These are phyloP conservation scores for Amauroascus niger DNA, from an alignment of 2,329 filamentous ascomycete genomes.

Conservation along the genomic window DNA sequence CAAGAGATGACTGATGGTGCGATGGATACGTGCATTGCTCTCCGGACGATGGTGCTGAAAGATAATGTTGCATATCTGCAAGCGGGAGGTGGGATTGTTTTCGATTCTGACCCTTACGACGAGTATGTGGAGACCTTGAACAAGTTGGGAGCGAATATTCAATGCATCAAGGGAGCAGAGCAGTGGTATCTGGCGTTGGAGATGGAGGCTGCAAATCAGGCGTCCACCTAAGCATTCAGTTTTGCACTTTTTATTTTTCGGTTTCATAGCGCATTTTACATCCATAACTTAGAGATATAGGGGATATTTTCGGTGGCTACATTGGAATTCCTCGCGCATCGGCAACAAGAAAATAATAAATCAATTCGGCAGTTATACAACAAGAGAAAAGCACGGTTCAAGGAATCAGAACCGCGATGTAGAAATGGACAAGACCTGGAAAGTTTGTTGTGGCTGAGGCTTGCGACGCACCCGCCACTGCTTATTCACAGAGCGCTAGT, in stretches of 20 bases:
- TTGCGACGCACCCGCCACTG: neutral
- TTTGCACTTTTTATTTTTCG: constrained; percentile 1
- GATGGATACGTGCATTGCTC: constrained; percentile 78
- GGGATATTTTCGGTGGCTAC: neutral
- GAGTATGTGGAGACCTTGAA: constrained; percentile 97
- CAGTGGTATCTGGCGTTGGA: constrained; percentile 48
- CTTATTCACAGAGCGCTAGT: neutral
- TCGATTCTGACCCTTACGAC: constrained; percentile 80
- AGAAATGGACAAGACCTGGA: no score
- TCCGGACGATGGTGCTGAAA: constrained; percentile 91
- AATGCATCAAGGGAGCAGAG: constrained; percentile 78
- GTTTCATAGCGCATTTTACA: neutral
- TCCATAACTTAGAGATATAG: no score
- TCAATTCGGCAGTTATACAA: no score
- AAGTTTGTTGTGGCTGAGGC: neutral
- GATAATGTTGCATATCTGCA: constrained; percentile 87
- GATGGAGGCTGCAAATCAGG: constrained; percentile 18
- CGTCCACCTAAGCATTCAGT: neutral
- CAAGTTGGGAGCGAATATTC: constrained; percentile 83
- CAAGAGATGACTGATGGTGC: constrained; percentile 59
- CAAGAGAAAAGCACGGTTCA: no score
- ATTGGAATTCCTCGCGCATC: neutral
- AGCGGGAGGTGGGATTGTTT: constrained; percentile 77
- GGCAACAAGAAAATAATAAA: no score
- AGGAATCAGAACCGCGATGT: no score